Conservation (phyloP, 371 early-diverging fungal genomes). For the Batrachochytrium dendrobatidis region DNA sequence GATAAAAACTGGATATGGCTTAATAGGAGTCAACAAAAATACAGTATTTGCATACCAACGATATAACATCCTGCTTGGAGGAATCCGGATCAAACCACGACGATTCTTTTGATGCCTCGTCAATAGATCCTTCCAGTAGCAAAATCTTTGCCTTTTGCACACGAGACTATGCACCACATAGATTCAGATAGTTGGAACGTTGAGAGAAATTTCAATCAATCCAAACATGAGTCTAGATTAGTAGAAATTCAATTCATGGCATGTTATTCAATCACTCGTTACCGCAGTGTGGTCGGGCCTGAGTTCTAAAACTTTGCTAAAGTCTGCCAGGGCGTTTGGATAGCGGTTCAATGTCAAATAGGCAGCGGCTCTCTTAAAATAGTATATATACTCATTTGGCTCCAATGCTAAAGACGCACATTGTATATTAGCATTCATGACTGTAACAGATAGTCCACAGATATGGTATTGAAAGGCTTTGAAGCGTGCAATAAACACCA, state of each 20-base stretch:
- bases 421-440: not conserved
- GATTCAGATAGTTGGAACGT: no score
- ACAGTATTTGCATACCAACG: constrained; percentile 65
- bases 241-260: not conserved
- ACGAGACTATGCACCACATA: no score
- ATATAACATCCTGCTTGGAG: constrained; percentile 69
- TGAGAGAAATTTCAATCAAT: constrained; percentile 1
- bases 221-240: not conserved
- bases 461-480: constrained; percentile 1
- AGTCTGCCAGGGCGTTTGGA: constrained; percentile 68
- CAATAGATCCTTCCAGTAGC: not conserved
- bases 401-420: no score
- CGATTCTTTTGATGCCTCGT: no score
- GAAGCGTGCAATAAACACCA: not conserved
- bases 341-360: constrained; percentile 67
- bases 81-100: constrained; percentile 51
- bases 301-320: constrained; percentile 61
- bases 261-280: not conserved
- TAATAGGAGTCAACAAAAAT: constrained; percentile 48
- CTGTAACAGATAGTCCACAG: not conserved
- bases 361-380: constrained; percentile 82
- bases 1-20: constrained; percentile 20
- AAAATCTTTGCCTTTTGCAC: constrained; percentile 1
- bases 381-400: constrained; percentile 70
- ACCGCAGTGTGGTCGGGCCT: constrained; percentile 71